A percentile compares a stretch with the other conserved stretches of the same genome.
phyloP scores from a whole-genome alignment of 148 eudicot genomes.

The Dysphania ambrosioides region DNA sequence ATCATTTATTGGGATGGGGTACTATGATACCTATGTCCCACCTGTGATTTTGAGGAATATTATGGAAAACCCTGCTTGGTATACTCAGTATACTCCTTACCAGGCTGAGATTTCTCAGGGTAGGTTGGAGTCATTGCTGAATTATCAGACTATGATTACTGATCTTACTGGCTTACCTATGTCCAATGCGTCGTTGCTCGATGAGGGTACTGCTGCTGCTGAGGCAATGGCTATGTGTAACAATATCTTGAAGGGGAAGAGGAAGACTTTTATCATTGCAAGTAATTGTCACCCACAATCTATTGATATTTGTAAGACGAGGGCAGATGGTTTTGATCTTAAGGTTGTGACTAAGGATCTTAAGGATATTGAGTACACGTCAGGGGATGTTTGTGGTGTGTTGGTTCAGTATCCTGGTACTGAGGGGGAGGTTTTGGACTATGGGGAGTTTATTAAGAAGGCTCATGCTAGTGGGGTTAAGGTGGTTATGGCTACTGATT shows the following conservation, averaged over 20 bases:
- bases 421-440: conserved; percentile 86
- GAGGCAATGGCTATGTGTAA: conserved; percentile 99
- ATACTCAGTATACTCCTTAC: conserved; percentile 93
- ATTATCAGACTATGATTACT: conserved; percentile 79
- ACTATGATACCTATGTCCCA: conserved; percentile 78
- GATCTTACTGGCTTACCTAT: conserved; percentile 89
- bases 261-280: conserved; percentile 77
- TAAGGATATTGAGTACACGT: conserved; percentile 66
- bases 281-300: conserved; percentile 92
- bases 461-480: conserved; percentile 87
- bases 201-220: conserved; percentile 94
- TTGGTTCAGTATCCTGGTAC: conserved; percentile 96
- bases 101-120: conserved; percentile 98
- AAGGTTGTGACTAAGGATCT: conserved; percentile 60
- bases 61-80: conserved; percentile 96
- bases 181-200: conserved; percentile 89
- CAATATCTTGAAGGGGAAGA: conserved; percentile 79
- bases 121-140: conserved; percentile 73
- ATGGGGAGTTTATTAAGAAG: conserved; percentile 78
- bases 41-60: conserved; percentile 90
- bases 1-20: conserved; percentile 94
- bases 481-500: conserved; percentile 91
- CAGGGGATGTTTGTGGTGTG: conserved; percentile 89
- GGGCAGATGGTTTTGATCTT: conserved; percentile 82
- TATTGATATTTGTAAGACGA: conserved; percentile 74